These are phyloP conservation scores for Oryza coarctata DNA, from an alignment of 176 grass and related monocot species.

Conservation along the genomic window DNA sequence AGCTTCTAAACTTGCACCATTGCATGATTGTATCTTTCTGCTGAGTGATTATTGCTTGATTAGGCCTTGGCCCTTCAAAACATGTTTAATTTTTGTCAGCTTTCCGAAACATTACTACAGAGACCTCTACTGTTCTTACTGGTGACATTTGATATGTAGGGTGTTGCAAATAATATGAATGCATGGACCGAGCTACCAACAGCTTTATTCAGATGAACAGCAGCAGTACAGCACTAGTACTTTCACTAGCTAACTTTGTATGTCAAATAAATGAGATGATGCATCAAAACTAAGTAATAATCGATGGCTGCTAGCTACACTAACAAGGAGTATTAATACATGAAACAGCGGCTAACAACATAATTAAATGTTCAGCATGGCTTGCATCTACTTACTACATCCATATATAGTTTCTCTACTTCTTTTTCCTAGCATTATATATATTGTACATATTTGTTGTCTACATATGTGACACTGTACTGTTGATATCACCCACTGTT, in stretches of 20 bases:
- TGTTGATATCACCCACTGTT: background rate
- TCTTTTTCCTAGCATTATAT: background rate
- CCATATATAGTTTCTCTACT: background rate
- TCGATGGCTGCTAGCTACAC: background rate
- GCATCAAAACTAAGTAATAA: background rate
- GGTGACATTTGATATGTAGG: background rate
- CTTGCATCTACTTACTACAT: background rate
- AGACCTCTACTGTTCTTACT: background rate
- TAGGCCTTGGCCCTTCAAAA: background rate
- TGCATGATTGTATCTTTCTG: background rate
- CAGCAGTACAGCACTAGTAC: background rate
- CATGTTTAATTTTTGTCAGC: background rate
- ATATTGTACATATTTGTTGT: background rate
- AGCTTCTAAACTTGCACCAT: background rate
- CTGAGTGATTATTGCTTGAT: background rate
- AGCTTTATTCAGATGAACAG: background rate
- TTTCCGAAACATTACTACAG: background rate
- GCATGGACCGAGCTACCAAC: background rate
- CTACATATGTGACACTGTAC: background rate
- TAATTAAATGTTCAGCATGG: background rate
- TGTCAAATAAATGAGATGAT: background rate
- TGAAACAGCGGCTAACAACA: background rate
- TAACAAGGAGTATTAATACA: background rate
- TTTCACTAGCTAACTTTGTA: background rate
- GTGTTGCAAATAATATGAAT: background rate